Base-by-base conservation (phyloP, 352 stramenopile species). In the Salisapilia sapeloensis region DNA sequence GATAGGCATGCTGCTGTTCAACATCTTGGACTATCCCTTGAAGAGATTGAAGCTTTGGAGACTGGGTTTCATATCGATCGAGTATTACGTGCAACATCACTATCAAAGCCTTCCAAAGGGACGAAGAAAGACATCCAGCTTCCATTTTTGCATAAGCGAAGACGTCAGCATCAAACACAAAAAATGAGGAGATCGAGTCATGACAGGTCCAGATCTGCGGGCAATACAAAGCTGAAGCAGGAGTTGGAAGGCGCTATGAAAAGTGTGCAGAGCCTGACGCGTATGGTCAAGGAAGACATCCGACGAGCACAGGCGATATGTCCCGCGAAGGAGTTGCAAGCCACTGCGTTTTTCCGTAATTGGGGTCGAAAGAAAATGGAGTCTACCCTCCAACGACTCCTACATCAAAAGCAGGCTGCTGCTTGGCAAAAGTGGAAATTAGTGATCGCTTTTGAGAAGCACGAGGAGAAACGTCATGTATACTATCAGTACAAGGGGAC, bases 401-500 rank as follows among this genome's bases (percentile, higher is more conserved):
- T 85, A 3, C 81, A 60, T 34, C 76, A 78, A 28, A 42, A 79
- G 9, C 56, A 85, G 22, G 60, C 55, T 18, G 38, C 79, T 2
- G 72, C 69, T 4, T 71, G 85, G 24, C 42, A 52, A 22, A 51
- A 60, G n/a, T 89, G 60, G 62, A 60, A 55, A 15, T 43, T 59
- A 4, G 44, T 44, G 14, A 45, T 80, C 11, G 54, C 44, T 22
- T 56, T 42, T 18, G 60, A 80, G 22, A 83, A 76, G 34, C 66
- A 83, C 25, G 61, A 82, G 21, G 69, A 85, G 24, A 80, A 80
- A 29, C 46, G 74, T 8, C 54, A 77, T 17, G 61, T 55, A 2
- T 79, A 85, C 15, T 46, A 84, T 13, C 55, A 83, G 24, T 85
- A 82, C 52, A 82, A 81, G 33, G 72, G 72, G 13, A 71, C 56